Evolutionary conservation across 2,329 filamentous ascomycete species (phyloP).

Genomic region (Verticillium zaregamsianum): DNA sequence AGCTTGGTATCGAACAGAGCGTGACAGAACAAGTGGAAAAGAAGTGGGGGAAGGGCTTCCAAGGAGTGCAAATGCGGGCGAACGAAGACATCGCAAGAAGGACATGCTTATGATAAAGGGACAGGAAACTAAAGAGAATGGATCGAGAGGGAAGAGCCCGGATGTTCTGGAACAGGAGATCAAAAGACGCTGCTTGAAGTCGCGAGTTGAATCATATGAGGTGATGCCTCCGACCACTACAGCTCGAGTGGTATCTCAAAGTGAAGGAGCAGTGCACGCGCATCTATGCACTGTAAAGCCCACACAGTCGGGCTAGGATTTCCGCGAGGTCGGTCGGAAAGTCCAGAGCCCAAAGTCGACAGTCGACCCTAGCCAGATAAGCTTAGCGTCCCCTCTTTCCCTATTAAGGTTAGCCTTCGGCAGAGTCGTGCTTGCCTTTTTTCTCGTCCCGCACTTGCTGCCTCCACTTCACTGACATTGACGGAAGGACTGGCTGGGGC

Average conservation of each 20-base stretch:
- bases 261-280: no score
- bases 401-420: not conserved
- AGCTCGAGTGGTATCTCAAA: no score
- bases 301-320: no score
- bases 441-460: not conserved
- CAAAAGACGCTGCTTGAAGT: no score
- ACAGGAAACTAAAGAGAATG: not conserved
- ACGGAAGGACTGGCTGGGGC: not conserved
- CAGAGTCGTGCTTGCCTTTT: not conserved
- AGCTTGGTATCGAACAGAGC: slow-evolving; percentile 34
- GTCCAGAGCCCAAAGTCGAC: no score
- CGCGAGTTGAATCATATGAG: no score
- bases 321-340: no score
- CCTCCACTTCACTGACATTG: not conserved
- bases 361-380: not conserved
- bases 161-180: no score
- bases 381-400: not conserved
- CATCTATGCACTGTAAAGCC: no score
- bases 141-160: not conserved
- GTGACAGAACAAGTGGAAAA: not conserved
- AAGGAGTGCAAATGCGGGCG: not conserved
- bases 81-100: not conserved
- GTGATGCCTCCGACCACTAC: no score
- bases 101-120: not conserved
- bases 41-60: not conserved